phyloP scores from a whole-genome alignment of 441 rosid species.

The Codiaeum variegatum region DNA sequence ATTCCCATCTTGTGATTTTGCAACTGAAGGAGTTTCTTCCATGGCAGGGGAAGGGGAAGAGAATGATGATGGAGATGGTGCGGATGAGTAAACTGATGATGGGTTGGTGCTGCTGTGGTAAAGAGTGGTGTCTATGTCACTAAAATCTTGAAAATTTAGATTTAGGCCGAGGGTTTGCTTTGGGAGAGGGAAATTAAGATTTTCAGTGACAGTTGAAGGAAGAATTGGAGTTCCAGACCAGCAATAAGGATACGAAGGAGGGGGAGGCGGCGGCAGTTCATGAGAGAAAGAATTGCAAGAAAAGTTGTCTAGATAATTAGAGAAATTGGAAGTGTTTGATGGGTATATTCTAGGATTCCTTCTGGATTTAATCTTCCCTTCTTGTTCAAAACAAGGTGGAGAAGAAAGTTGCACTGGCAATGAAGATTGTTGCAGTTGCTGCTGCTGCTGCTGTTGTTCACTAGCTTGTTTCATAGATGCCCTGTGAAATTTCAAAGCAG shows the following conservation, averaged over 20 bases:
- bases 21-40: constrained; percentile 35
- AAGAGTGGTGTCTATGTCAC: constrained; percentile 49
- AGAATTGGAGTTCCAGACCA: constrained; percentile 44
- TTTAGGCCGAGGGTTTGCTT: constrained; percentile 81
- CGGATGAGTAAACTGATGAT: constrained; percentile 48
- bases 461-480: constrained; percentile 88
- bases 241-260: constrained; percentile 36
- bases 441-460: constrained; percentile 32
- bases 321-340: constrained; percentile 32
- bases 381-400: constrained; percentile 36
- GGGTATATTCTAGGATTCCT: constrained; percentile 46
- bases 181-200: constrained; percentile 59
- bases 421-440: constrained; percentile 14
- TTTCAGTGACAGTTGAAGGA: constrained; percentile 36
- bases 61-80: constrained; percentile 56
- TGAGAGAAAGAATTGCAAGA: constrained; percentile 33
- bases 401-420: constrained; percentile 25
- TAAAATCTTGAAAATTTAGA: constrained; percentile 79
- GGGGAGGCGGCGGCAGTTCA: constrained; percentile 23
- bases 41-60: constrained; percentile 33
- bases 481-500: constrained; percentile 86
- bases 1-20: constrained; percentile 25
- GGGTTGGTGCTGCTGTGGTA: constrained; percentile 38
- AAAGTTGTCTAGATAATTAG: constrained; percentile 28
- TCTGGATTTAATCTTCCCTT: constrained; percentile 42